Base-by-base conservation (phyloP, 805 yeast species). In the Lipomyces lipofer region DNA sequence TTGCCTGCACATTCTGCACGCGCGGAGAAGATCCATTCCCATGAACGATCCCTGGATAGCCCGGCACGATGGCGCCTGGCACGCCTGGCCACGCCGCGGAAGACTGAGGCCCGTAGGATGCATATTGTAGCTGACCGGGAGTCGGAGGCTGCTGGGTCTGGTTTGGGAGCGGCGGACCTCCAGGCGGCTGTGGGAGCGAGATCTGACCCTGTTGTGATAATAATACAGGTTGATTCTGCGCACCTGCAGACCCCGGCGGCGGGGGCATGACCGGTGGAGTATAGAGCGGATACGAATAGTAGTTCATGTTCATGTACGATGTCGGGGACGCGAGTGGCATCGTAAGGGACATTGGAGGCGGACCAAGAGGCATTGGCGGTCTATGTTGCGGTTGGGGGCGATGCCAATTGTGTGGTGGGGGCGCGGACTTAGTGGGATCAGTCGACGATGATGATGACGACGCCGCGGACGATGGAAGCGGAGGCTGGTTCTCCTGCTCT, bases 381-480 rank as follows among this genome's bases (percentile, higher is more conserved):
- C 15, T n/a, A n/a, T 33, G 51, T 30, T 8, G 51, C 29, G 35
- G 43, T 10, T 35, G 38, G 21, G 43, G 50, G 28, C 44, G 50
- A 8, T 28, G 27, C 7, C 27, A 13, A 25, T 21, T 17, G 21
- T 17, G 36, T 4, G 50, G 17, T 30, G 21, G 27, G 17, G 38
- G 50, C 15, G 42, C 36, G 2, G 42, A 43, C 21, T n/a, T 8
- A 15, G 38, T 29, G 32, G 2, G 38, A 17, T n/a, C n/a, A n/a
- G n/a, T n/a, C n/a, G n/a, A n/a, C n/a, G n/a, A n/a, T n/a, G n/a
- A n/a, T n/a, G n/a, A n/a, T n/a, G n/a, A n/a, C n/a, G n/a, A n/a
- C n/a, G n/a, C n/a, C n/a, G n/a, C n/a, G n/a, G n/a, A n/a, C n/a
- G n/a, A n/a, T n/a, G n/a, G n/a, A n/a, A n/a, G n/a, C n/a, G n/a